phyloP scores from a whole-genome alignment of 495 filamentous ascomycete species.

The Penicillium taxi region DNA sequence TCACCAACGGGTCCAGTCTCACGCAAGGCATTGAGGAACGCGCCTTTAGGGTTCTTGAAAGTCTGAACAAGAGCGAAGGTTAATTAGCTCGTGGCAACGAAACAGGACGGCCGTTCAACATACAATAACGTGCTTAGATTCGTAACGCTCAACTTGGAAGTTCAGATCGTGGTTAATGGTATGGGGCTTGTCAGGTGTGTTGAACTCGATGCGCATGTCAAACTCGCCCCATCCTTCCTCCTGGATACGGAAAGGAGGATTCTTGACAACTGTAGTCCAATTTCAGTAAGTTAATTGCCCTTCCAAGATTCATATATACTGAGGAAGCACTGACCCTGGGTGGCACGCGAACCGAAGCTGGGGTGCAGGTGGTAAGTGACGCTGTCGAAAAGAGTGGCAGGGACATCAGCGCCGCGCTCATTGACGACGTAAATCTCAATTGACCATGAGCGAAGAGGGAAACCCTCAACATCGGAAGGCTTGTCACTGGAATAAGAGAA shows the following conservation, averaged over 20 bases:
- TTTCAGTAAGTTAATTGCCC: background rate
- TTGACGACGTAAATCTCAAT: slow-evolving; percentile 55
- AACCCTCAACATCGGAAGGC: slow-evolving; percentile 71
- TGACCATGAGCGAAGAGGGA: slow-evolving; percentile 73
- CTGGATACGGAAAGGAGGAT: slow-evolving; percentile 77
- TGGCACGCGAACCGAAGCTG: slow-evolving; percentile 70
- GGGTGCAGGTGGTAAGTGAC: slow-evolving; percentile 88
- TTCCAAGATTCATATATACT: background rate
- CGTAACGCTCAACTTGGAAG: slow-evolving; percentile 74
- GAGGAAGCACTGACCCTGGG: slow-evolving; percentile 62
- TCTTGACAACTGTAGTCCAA: slow-evolving; percentile 73
- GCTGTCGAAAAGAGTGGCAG: slow-evolving; percentile 82
- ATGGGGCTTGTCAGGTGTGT: slow-evolving; percentile 77
- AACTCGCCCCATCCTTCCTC: slow-evolving; percentile 99
- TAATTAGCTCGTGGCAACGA: background rate
- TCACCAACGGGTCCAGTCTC: slow-evolving; percentile 79
- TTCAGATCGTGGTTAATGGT: slow-evolving; percentile 82
- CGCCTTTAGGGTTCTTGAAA: slow-evolving; percentile 88
- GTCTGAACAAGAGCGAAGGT: slow-evolving; percentile 32
- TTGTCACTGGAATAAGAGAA: slow-evolving; percentile 40
- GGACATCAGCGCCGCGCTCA: slow-evolving; percentile 56
- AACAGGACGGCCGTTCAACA: slow-evolving; percentile 21
- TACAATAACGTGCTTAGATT: slow-evolving; percentile 71
- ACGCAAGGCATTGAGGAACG: slow-evolving; percentile 61
- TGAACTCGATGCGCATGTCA: slow-evolving; percentile 81